phyloP scores from a whole-genome alignment of 2,329 filamentous ascomycete genomes.

The Aspergillus glaucus region DNA sequence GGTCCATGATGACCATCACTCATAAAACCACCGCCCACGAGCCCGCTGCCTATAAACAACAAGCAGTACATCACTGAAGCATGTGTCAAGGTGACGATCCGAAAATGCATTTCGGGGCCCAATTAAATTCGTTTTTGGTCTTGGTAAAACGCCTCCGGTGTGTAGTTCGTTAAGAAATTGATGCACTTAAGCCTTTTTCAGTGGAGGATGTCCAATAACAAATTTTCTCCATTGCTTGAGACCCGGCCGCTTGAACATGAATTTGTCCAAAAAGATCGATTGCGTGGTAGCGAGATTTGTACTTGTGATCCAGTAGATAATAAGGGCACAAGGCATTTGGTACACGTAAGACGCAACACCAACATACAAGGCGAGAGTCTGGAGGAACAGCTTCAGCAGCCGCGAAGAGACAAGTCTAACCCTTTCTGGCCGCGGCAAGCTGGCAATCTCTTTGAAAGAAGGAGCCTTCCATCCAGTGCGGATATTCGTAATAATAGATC shows the following conservation, averaged over 20 bases:
- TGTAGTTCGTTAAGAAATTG: too few species aligned
- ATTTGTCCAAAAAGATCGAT: constrained; percentile 31
- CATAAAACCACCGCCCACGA: too few species aligned
- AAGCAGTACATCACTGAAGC: too few species aligned
- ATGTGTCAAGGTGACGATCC: too few species aligned
- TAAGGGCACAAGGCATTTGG: constrained; percentile 39
- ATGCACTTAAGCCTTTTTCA: neutral
- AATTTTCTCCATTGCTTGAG: constrained; percentile 25
- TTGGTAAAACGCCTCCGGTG: too few species aligned
- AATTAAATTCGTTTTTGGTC: too few species aligned
- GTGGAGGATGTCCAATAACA: constrained; percentile 21
- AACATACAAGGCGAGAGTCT: constrained; percentile 35
- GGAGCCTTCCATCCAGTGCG: constrained; percentile 22
- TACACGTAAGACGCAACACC: constrained; percentile 24
- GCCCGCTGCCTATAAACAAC: too few species aligned
- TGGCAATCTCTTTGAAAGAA: constrained; percentile 14
- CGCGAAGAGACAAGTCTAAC: constrained; percentile 16
- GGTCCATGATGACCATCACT: too few species aligned
- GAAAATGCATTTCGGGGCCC: too few species aligned
- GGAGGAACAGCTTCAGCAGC: constrained; percentile 25
- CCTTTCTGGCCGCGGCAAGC: constrained; percentile 23
- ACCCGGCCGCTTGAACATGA: constrained; percentile 31
- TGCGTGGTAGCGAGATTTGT: constrained; percentile 38
- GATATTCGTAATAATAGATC: constrained; percentile 46
- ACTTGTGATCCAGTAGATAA: constrained; percentile 48